Evolutionary conservation across 2,329 filamentous ascomycete genomes (phyloP).

Genomic region (Penicillium sp.): DNA sequence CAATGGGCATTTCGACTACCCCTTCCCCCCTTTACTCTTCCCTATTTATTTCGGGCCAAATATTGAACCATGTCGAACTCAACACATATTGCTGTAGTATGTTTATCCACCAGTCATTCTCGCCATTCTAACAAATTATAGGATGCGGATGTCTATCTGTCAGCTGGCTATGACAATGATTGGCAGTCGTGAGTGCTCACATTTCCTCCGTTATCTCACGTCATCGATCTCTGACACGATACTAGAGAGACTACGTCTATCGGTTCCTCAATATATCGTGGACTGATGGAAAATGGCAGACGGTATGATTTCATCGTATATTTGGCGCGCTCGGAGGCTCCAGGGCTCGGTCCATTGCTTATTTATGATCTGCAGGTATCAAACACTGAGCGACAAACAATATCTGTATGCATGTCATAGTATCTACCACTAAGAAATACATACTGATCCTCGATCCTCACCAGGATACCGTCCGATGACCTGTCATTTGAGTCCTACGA

Average conservation of each 20-base stretch:
- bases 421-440: not conserved
- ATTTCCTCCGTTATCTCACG: not conserved
- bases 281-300: slow-evolving; percentile 16
- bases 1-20: not conserved
- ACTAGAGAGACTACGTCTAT: slow-evolving; percentile 16
- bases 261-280: slow-evolving; percentile 15
- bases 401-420: slow-evolving; percentile 8
- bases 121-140: not conserved
- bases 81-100: not conserved
- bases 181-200: slow-evolving; percentile 14
- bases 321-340: not conserved
- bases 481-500: slow-evolving; percentile 19
- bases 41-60: not conserved
- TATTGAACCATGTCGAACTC: not conserved
- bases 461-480: slow-evolving; percentile 16
- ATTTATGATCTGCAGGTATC: slow-evolving; percentile 7
- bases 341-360: not conserved
- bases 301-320: slow-evolving; percentile 4
- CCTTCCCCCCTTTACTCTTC: not conserved
- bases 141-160: slow-evolving; percentile 9
- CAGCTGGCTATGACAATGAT: slow-evolving; percentile 8
- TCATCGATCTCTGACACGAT: not conserved
- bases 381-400: slow-evolving; percentile 12
- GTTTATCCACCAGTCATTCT: not conserved
- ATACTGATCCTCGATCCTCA: not conserved